A percentile compares a stretch with the other conserved stretches of the same genome.
These are phyloP conservation scores for Exserohilum rostratum DNA, from an alignment of 2,329 filamentous ascomycete species.

Conservation along the genomic window DNA sequence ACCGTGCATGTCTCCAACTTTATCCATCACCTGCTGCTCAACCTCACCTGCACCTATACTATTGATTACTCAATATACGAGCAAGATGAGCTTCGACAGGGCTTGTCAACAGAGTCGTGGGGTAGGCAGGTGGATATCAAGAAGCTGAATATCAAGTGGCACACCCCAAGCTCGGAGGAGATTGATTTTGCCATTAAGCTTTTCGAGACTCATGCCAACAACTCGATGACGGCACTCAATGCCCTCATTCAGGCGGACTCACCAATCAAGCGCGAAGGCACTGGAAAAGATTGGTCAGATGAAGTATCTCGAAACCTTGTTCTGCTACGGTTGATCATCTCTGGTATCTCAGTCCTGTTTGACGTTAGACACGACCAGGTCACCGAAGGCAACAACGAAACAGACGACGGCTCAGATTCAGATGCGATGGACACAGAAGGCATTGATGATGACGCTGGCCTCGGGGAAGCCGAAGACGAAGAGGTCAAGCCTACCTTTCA, in stretches of 20 bases:
- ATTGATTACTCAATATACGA: constrained; percentile 89
- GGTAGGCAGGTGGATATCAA: constrained; percentile 75
- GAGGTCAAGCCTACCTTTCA: constrained; percentile 84
- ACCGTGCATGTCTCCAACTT: constrained; percentile 98
- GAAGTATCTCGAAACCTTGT: constrained; percentile 91
- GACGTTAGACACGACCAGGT: constrained; percentile 64
- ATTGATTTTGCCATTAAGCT: constrained; percentile 87
- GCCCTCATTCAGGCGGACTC: constrained; percentile 82
- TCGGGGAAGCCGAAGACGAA: constrained; percentile 76
- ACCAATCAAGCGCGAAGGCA: constrained; percentile 86
- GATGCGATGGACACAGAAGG: constrained; percentile 53
- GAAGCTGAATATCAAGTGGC: constrained; percentile 87
- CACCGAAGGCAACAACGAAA: constrained; percentile 54
- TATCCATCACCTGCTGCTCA: constrained; percentile 93
- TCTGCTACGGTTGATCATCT: constrained; percentile 84
- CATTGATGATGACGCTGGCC: constrained; percentile 57
- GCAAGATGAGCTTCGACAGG: constrained; percentile 71
- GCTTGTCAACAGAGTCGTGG: constrained; percentile 82
- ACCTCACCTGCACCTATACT: constrained; percentile 92
- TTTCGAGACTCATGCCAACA: constrained; percentile 81
- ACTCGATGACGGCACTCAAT: constrained; percentile 75
- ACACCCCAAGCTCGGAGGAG: constrained; percentile 79
- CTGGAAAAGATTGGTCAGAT: constrained; percentile 98
- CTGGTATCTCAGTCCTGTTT: constrained; percentile 88
- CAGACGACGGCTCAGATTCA: constrained; percentile 53